Evolutionary conservation across 768 basidiomycete species (phyloP).

Genomic region (Ephemerocybe angulata): DNA sequence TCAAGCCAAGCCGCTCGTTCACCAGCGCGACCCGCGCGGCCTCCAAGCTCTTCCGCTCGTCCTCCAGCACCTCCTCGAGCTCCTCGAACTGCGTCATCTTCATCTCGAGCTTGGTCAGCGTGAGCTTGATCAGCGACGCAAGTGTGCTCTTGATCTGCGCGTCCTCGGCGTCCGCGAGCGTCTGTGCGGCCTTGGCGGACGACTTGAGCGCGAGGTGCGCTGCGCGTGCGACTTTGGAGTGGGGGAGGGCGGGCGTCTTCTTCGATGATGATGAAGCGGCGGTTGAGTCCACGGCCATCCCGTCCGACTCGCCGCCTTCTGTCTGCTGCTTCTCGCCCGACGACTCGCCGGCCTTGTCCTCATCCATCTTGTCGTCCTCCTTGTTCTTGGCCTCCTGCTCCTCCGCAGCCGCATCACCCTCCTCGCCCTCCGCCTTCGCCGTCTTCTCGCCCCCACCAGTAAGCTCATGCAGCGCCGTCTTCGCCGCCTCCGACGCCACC

Average conservation of each 20-base stretch:
- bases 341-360: slow-evolving; percentile 29
- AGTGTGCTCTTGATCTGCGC: slow-evolving; percentile 73
- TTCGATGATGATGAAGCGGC: slow-evolving; percentile 20
- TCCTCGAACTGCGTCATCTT: slow-evolving; percentile 96
- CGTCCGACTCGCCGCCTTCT: slow-evolving; percentile 22
- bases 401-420: slow-evolving; percentile 6
- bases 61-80: slow-evolving; percentile 87
- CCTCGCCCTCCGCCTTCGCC: slow-evolving; percentile 26
- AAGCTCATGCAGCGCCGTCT: slow-evolving; percentile 80
- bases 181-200: slow-evolving; percentile 78
- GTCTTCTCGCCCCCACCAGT: slow-evolving; percentile 53
- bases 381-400: slow-evolving; percentile 25
- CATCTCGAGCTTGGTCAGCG: slow-evolving; percentile 82
- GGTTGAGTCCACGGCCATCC: slow-evolving; percentile 33
- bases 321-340: slow-evolving; percentile 12
- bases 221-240: slow-evolving; percentile 75
- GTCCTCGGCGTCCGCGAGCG: slow-evolving; percentile 82
- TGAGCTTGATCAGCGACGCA: slow-evolving; percentile 80
- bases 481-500: slow-evolving; percentile 91
- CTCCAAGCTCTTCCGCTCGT: slow-evolving; percentile 84
- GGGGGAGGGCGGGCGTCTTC: slow-evolving; percentile 46
- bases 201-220: slow-evolving; percentile 86
- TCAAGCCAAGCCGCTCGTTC: slow-evolving; percentile 70
- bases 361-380: slow-evolving; percentile 47
- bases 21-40: slow-evolving; percentile 74